Conservation (phyloP, 306 rosid genomes). For the Fagus crenata region DNA sequence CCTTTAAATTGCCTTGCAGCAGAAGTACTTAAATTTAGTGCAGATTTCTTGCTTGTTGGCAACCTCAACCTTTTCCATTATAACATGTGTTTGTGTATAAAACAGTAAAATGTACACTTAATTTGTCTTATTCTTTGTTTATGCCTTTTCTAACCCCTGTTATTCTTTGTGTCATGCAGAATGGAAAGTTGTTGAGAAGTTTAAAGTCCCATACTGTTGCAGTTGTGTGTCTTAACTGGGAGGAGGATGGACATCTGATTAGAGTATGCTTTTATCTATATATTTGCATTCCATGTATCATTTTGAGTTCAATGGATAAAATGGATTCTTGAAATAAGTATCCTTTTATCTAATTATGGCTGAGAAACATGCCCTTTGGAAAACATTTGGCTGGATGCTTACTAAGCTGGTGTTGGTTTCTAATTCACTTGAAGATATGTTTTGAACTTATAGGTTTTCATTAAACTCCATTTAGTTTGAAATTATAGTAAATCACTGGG, state of each 20-base stretch:
- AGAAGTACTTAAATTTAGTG: neutral
- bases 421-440: slow-evolving; percentile 8
- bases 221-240: slow-evolving; percentile 86
- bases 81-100: slow-evolving; percentile 2
- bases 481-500: slow-evolving; percentile 12
- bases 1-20: too few species aligned
- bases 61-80: slow-evolving; percentile 2
- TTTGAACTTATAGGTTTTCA: neutral
- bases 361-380: neutral
- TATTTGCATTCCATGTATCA: slow-evolving; percentile 22
- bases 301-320: slow-evolving; percentile 19
- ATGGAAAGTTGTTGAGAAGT: slow-evolving; percentile 83
- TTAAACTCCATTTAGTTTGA: slow-evolving; percentile 2
- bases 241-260: slow-evolving; percentile 64
- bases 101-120: slow-evolving; percentile 11
- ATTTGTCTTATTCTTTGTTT: slow-evolving; percentile 14
- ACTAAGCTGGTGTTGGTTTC: neutral
- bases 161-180: slow-evolving; percentile 48
- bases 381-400: slow-evolving; percentile 4
- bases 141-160: slow-evolving; percentile 26
- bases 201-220: slow-evolving; percentile 72
- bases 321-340: neutral
- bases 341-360: neutral
- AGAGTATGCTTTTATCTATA: slow-evolving; percentile 45
- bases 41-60: neutral